These are phyloP conservation scores for Vitis vinifera DNA, from an alignment of 164 flowering plant genomes.

Conservation along the genomic window ASM3070453v1 NC_081807.1:9192501-9193000, in stretches of 20 bases:
- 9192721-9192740: constrained; percentile 15
- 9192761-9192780: constrained; percentile 81
- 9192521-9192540: too few species aligned
- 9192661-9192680: not conserved
- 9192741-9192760: constrained; percentile 99
- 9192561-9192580: too few species aligned
- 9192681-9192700: not conserved
- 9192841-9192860: constrained; percentile 80
- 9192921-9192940: not conserved
- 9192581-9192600: too few species aligned
- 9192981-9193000: too few species aligned
- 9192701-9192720: not conserved
- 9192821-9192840: constrained; percentile 86
- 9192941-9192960: too few species aligned
- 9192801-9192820: constrained; percentile 93
- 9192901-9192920: not conserved
- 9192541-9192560: too few species aligned
- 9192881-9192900: constrained; percentile 49
- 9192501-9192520: too few species aligned
- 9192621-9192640: too few species aligned
- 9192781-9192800: constrained; percentile 82
- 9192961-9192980: too few species aligned
- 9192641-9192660: not conserved
- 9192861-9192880: constrained; percentile 63
- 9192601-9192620: too few species aligned